Base-by-base conservation (phyloP, 2,329 filamentous ascomycete species). In the Cladosporium austrohemisphaericum region DNA sequence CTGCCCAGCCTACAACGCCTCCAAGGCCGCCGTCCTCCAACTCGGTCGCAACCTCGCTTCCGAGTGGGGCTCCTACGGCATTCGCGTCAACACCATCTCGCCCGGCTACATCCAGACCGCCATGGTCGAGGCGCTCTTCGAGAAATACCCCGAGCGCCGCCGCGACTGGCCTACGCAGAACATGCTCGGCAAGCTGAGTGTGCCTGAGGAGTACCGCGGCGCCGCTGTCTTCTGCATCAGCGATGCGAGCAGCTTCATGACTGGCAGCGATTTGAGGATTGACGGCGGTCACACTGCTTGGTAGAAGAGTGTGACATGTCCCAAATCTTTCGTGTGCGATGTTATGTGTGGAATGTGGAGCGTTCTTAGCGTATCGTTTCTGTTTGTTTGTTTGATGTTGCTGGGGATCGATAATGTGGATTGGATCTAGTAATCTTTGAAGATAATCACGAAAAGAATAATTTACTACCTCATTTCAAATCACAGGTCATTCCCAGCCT, bases 91-190 rank as follows among this genome's bases (percentile, higher is more conserved):
- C 71, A 89, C 85, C 11, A 79, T 93, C 55, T 88, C 84, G 16
- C 86, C 88, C 0, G 87, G 88, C 31, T 89, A 90, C 65, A 88
- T 90, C 61, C 78, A 86, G 18, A 90, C 86, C 1, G 81, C 85
- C 18, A 95, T 95, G 90, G 87, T 92, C 1, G 80, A 88, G 64
- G 78, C 80, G 51, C 78, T 95, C 25, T 93, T 95, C 61, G 76
- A 83, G 56, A 76, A 85, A 55, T 86, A 80, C 57, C 89, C 89
- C 0, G 86, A 90, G 60, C 75, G 71, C 25, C 65, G 60, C 49
- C 62, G 64, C n/a, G 78, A 83, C 52, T 95, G 90, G 90, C 81
- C 86, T 13, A 84, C 78, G 59, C 84, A 92, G 69, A 95, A 94
- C 69, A 93, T 95, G 88, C 75, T 95, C 46, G 82, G 67, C 19